A percentile compares a stretch with the other conserved stretches of the same genome.
Conservation (phyloP, 2,329 filamentous ascomycete genomes). For the Penicillium digitatum region DNA sequence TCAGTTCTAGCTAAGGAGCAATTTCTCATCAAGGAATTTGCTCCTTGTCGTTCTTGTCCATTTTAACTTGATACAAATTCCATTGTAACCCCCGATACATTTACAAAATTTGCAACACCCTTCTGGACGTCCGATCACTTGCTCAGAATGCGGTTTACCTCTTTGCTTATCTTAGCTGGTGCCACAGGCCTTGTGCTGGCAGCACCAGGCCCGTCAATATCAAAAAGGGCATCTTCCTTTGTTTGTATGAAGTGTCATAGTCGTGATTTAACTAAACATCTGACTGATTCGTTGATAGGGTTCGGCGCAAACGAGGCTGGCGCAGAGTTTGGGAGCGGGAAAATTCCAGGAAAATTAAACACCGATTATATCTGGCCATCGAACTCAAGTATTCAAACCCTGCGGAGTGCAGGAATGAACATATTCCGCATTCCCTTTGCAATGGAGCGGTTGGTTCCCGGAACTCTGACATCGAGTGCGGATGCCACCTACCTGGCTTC, state of each 20-base stretch:
- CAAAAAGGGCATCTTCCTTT: not conserved
- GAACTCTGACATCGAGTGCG: slow-evolving; percentile 15
- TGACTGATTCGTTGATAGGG: slow-evolving; percentile 21
- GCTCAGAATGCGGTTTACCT: not conserved
- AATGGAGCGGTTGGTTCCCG: slow-evolving; percentile 24
- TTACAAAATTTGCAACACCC: not conserved
- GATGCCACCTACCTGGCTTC: slow-evolving; percentile 21
- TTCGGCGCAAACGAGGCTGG: slow-evolving; percentile 18
- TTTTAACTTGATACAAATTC: not conserved
- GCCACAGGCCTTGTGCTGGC: not conserved
- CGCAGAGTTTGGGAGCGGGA: slow-evolving; percentile 15
- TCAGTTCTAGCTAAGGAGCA: not conserved
- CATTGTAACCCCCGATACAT: not conserved
- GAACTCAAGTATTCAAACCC: slow-evolving; percentile 19
- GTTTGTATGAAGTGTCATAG: not conserved
- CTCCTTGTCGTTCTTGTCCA: not conserved
- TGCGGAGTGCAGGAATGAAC: slow-evolving; percentile 22
- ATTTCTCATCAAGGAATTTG: not conserved
- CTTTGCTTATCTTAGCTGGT: not conserved
- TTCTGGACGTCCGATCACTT: not conserved
- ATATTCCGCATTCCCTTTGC: slow-evolving; percentile 26
- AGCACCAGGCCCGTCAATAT: not conserved
- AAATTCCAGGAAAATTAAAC: slow-evolving; percentile 14
- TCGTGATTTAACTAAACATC: not conserved
- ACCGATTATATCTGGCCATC: slow-evolving; percentile 24